Base-by-base conservation (phyloP, 345 rosid genomes). In the Ceriops tagal region DNA sequence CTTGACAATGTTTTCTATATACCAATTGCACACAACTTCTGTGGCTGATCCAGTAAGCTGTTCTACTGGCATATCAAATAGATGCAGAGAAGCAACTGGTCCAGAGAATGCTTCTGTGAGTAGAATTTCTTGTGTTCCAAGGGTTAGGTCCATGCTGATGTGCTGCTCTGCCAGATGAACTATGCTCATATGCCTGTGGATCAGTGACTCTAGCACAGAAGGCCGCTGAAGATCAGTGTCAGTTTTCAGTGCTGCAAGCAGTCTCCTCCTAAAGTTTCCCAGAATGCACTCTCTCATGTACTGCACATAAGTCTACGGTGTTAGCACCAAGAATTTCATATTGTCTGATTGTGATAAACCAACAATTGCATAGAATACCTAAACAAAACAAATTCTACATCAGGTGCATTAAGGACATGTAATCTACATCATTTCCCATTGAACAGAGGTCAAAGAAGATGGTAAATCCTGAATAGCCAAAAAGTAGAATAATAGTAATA, bases 271-370 rank as follows among this genome's bases (percentile, higher is more conserved):
- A 92, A 95, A 90, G 83, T 95, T 95, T 61, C 89, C 92, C 6
- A 95, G 93, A 70, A 95, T 85, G 81, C 99, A 89, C 80, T 95
- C 99, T 81, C 99, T 89, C 99, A 90, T 90, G 83, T 95, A 95
- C 99, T 95, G 91, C 84, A 86, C 22, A 68, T 0, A 21, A 52
- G 58, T 73, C 32, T 32, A 39, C 71, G 58, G 60, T 73, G 67
- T 69, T 53, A 66, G 59, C 61, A 21, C 51, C 35, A 28, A 69
- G 52, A 58, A 43, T 9, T 46, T 20, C 52, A 43, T 39, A 24
- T 67, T 55, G 18, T 56, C 53, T 37, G 22, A 67, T 46, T 58
- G 49, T 11, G 49, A 43, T 43, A 13, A 43, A 43, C 49, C 16
- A 13, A 43, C 49, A 43, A 5, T 43, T 43, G 49, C 49, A 43